These are phyloP conservation scores for Ustilago loliicola DNA, from an alignment of 1,284 basidiomycete species.

Conservation along the genomic window DNA sequence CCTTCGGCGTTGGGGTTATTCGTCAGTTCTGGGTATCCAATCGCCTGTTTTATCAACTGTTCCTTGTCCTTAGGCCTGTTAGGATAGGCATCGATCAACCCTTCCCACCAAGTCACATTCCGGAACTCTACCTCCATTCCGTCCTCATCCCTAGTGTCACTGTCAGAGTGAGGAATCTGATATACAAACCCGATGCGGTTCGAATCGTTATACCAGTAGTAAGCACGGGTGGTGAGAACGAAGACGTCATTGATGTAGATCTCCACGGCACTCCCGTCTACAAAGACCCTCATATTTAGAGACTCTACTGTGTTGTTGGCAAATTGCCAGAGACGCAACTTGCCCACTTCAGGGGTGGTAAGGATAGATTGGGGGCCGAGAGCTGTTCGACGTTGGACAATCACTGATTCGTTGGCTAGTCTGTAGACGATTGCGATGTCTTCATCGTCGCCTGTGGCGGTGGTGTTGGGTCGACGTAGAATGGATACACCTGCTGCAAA, in stretches of 20 bases:
- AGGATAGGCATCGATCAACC: slow-evolving; percentile 40
- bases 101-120: slow-evolving; percentile 42
- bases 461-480: slow-evolving; percentile 18
- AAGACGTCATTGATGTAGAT: slow-evolving; percentile 49
- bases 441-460: slow-evolving; percentile 8
- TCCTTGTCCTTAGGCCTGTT: slow-evolving; percentile 27
- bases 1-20: slow-evolving; percentile 31
- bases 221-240: slow-evolving; percentile 34
- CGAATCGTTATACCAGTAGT: slow-evolving; percentile 41
- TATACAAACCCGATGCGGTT: slow-evolving; percentile 30
- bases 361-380: slow-evolving; percentile 20
- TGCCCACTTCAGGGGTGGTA: slow-evolving; percentile 26
- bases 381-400: slow-evolving; percentile 34
- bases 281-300: slow-evolving; percentile 34
- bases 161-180: slow-evolving; percentile 17
- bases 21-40: slow-evolving; percentile 34
- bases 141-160: neutral
- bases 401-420: slow-evolving; percentile 33
- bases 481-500: slow-evolving; percentile 39
- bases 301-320: slow-evolving; percentile 2
- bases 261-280: slow-evolving; percentile 45
- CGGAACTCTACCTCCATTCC: slow-evolving; percentile 12
- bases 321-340: slow-evolving; percentile 38
- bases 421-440: slow-evolving; percentile 38
- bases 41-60: slow-evolving; percentile 22